Evolutionary conservation across 345 rosid genomes (phyloP), one percentile per base, ranked within the genome.

Genomic region (Citrus hindsii): DNA sequence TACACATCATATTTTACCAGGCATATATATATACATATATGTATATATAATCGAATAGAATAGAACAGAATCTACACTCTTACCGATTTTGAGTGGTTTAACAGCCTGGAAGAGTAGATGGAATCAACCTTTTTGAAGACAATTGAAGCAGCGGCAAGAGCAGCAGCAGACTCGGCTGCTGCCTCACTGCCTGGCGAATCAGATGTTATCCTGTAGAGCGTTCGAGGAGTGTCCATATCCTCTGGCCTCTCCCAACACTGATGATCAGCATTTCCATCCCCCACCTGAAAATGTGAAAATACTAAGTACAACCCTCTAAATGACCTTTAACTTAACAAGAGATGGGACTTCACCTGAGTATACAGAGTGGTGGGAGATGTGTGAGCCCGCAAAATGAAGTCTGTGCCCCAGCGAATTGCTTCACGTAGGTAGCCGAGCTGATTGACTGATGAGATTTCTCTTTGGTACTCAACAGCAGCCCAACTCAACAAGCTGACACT

Each of bases 181-280:
- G 84, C 90, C 79, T 92, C 98, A 0, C 94, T 82, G 33, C 98
- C 97, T 2, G 95, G 94, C 2, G 90, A 88, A 61, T 80, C 77
- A 19, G 91, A 76, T 62, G 86, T 83, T 56, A 93, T 92, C 79
- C 86, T 93, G 86, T 83, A 89, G 42, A 90, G 92, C 4, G 92
- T 90, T 77, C 97, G 83, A 1, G 89, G 80, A 7, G 97, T 94
- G 85, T 94, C 97, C 98, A 93, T 94, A 80, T 94, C 98, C 81
- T 94, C 95, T 1, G 98, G 97, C 16, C 98, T 81, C 85, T 94
- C 97, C 98, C 97, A 91, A 78, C 98, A 95, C 35, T 80, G 80
- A 62, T 95, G 98, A 83, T 95, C 98, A 46, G 81, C 76, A 76
- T 93, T 90, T 59, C 92, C 97, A 87, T 95, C 97, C 78, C 98